Conservation (phyloP, 495 filamentous ascomycete species). For the Viridothelium virens region DNA sequence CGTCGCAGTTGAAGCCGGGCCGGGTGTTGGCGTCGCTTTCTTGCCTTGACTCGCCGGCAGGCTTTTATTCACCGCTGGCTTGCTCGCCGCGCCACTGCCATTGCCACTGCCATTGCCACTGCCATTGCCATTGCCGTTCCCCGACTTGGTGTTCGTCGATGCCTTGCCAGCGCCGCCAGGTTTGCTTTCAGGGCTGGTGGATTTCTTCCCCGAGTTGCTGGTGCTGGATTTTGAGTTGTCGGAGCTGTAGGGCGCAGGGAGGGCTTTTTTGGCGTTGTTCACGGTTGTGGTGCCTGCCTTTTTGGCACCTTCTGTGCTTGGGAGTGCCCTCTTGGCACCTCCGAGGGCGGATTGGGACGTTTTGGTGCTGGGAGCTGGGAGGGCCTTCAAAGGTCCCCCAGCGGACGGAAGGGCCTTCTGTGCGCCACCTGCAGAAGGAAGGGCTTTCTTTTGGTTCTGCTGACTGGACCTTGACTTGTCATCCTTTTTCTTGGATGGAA, state of each 20-base stretch:
- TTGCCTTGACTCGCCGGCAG: background rate
- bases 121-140: too few species aligned
- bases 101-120: too few species aligned
- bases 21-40: background rate
- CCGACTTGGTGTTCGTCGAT: background rate
- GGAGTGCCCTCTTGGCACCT: background rate
- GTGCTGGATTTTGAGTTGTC: background rate
- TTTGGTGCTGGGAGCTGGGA: slow-evolving; percentile 8
- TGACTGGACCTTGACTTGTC: slow-evolving; percentile 16
- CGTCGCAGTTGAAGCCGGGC: background rate
- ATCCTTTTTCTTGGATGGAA: slow-evolving; percentile 17
- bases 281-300: background rate
- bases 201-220: background rate
- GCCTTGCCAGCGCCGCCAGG: slow-evolving; percentile 2
- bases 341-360: background rate
- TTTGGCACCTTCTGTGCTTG: background rate
- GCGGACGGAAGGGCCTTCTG: slow-evolving; percentile 16
- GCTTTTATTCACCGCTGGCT: background rate
- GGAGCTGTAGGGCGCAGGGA: background rate
- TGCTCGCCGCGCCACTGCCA: background rate
- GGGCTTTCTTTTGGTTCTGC: slow-evolving; percentile 12
- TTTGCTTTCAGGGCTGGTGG: background rate
- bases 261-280: background rate
- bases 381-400: slow-evolving; percentile 11
- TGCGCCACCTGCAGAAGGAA: slow-evolving; percentile 11